A percentile compares a stretch with the other conserved stretches of the same genome.
phyloP scores from a whole-genome alignment of 371 early-diverging fungal species.

The Phascolomyces articulosus region DNA sequence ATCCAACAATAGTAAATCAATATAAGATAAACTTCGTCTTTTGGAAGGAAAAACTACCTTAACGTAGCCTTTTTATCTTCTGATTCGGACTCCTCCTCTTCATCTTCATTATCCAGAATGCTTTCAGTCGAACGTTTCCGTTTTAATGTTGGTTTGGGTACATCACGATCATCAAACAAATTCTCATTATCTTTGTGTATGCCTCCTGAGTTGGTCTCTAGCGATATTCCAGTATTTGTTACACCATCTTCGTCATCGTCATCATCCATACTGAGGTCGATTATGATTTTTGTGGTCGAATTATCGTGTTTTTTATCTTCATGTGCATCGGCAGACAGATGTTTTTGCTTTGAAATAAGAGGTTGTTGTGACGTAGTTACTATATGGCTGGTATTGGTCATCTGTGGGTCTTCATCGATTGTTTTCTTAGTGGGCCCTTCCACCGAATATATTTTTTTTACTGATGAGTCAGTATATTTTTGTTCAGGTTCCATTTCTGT shows the following conservation, averaged over 20 bases:
- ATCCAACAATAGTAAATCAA: background rate
- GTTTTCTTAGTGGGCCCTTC: too few species aligned
- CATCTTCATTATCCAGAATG: conserved; percentile 20
- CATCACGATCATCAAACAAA: background rate
- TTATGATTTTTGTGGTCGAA: background rate
- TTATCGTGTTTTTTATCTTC: too few species aligned
- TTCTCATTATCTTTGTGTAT: background rate
- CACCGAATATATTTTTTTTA: too few species aligned
- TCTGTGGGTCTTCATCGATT: too few species aligned
- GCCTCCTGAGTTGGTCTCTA: too few species aligned
- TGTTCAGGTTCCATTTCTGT: background rate
- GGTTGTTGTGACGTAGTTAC: too few species aligned
- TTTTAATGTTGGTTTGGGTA: background rate
- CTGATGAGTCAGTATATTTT: background rate
- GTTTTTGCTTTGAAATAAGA: too few species aligned
- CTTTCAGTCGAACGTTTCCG: conserved; percentile 10
- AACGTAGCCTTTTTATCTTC: conserved; percentile 56
- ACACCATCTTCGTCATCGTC: background rate
- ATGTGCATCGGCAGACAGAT: too few species aligned
- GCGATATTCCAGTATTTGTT: too few species aligned
- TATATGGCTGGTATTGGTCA: too few species aligned
- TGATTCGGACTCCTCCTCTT: conserved; percentile 28
- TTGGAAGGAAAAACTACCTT: too few species aligned
- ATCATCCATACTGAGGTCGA: background rate
- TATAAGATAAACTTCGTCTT: too few species aligned